phyloP scores from a whole-genome alignment of 352 stramenopile species.

The Phytophthora agathidicida region DNA sequence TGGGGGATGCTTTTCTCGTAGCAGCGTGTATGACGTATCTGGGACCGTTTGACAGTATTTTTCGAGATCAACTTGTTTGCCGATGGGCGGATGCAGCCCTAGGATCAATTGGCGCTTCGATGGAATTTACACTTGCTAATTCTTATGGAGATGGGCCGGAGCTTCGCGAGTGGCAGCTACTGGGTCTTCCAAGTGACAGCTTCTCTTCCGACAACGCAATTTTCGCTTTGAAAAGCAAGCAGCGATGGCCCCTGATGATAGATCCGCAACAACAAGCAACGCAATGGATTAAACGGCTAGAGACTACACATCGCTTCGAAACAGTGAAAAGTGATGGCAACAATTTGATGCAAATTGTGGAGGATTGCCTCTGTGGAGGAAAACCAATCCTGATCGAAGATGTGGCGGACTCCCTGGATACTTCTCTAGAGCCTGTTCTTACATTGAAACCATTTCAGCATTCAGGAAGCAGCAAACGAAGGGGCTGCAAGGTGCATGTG shows the following conservation, averaged over 20 bases:
- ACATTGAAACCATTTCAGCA: constrained; percentile 19
- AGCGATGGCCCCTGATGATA: constrained; percentile 94
- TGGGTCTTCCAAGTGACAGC: constrained; percentile 87
- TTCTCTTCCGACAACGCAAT: constrained; percentile 92
- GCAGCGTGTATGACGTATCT: constrained; percentile 68
- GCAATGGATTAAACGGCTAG: constrained; percentile 92
- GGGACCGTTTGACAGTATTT: constrained; percentile 63
- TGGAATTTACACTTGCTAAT: constrained; percentile 60
- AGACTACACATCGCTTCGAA: constrained; percentile 67
- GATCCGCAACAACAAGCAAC: constrained; percentile 94
- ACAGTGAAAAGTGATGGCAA: constrained; percentile 70
- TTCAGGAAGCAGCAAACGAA: constrained; percentile 1
- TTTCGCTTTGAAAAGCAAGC: constrained; percentile 83
- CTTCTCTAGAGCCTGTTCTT: constrained; percentile 63
- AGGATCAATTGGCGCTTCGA: constrained; percentile 35
- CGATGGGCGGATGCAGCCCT: constrained; percentile 32
- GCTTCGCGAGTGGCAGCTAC: constrained; percentile 89
- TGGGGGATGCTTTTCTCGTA: constrained; percentile 71
- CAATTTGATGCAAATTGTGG: constrained; percentile 44
- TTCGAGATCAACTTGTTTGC: constrained; percentile 40
- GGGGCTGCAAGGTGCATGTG: constrained; percentile 34
- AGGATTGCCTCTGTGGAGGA: constrained; percentile 43
- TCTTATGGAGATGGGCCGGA: constrained; percentile 83
- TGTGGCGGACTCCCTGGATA: constrained; percentile 55
- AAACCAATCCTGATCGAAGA: constrained; percentile 68